Base-by-base conservation (phyloP, 2,329 filamentous ascomycete species). In the Colletotrichum kahawae region DNA sequence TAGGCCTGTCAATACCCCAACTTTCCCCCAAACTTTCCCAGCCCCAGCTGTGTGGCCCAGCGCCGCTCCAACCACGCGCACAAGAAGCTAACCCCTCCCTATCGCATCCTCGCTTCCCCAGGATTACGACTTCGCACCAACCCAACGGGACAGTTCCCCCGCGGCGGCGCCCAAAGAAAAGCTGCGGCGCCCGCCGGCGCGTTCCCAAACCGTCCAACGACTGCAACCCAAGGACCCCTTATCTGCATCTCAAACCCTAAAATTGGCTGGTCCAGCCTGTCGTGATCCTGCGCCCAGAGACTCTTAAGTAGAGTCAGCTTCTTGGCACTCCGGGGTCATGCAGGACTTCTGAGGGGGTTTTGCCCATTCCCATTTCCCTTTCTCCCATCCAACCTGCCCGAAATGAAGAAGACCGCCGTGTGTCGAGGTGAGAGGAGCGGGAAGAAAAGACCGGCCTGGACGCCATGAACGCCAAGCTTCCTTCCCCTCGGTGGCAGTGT, bases 181-280 rank as follows among this genome's bases (percentile, higher is more conserved):
- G n/a, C 56, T 59, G n/a, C 62, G 56, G 69, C 69, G 73, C 70
- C 62, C 63, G 73, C 69, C 70, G 69, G 62, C 69, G 72, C 57
- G 18, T 67, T 51, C 70, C 69, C 34, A 75, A 67, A 73, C 16
- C 63, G 70, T 68, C 69, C 64, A 65, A 64, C 63, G 69, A 75
- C 69, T 75, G 70, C 64, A 33, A 75, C 69, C 64, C 70, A 75
- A 68, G 73, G 21, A 64, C 63, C 69, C 73, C 64, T 75, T 73
- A 73, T 75, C 73, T 73, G 63, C 57, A 68, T 36, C 54, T 54
- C 64, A 63, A 75, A 72, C 57, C 63, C 73, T 73, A 68, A 68
- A 75, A 63, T 36, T 75, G 69, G 73, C 64, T 59, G 63, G 57
- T 36, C 57, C 57, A 36, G 24, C 56, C 56, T 29, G 51, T 67